Conservation (phyloP, 2,329 filamentous ascomycete genomes). For the Neonectria coccinea region DNA sequence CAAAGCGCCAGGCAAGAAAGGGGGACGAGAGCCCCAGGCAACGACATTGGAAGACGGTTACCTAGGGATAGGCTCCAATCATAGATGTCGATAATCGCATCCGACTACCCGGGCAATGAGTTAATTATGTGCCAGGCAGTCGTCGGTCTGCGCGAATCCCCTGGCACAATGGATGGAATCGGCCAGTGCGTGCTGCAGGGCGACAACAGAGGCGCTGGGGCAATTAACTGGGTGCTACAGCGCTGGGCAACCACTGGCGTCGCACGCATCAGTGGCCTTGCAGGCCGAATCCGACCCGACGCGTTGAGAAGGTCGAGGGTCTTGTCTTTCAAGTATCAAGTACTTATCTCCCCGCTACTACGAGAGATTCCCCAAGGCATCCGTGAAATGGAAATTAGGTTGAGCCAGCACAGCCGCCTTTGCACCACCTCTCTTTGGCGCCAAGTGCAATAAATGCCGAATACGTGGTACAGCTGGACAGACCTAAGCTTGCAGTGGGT, state of each 20-base stretch:
- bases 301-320: background rate
- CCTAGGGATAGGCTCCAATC: slow-evolving; percentile 13
- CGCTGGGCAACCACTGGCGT: background rate
- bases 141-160: background rate
- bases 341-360: slow-evolving; percentile 8
- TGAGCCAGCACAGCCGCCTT: background rate
- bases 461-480: background rate
- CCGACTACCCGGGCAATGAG: background rate
- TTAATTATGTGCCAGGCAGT: background rate
- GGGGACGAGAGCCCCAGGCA: slow-evolving; percentile 32
- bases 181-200: background rate
- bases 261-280: background rate
- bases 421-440: background rate
- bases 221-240: background rate
- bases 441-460: background rate
- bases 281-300: slow-evolving; percentile 15
- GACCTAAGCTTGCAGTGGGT: background rate
- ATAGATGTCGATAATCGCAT: background rate
- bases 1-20: slow-evolving; percentile 16
- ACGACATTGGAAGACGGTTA: slow-evolving; percentile 19
- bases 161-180: background rate
- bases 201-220: background rate
- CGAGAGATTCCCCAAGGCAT: background rate
- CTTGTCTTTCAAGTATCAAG: slow-evolving; percentile 12
- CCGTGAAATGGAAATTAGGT: background rate